Base-by-base conservation (phyloP, 371 early-diverging fungal species). In the Mucor irregularis region DNA sequence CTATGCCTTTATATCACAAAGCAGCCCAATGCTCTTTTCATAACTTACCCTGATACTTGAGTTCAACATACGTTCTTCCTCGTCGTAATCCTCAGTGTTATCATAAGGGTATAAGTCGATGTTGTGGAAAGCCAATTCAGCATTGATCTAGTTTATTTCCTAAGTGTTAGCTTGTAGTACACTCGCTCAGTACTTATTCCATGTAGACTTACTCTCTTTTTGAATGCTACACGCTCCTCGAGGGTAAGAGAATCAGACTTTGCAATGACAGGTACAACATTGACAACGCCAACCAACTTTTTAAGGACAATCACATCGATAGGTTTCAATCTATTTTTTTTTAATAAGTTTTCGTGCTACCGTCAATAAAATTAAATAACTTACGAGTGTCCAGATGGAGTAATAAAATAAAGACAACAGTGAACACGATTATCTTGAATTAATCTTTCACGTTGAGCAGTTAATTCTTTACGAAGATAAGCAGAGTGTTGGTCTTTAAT, bases 401-500 rank as follows among this genome's bases (percentile, higher is more conserved):
- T 63, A 62, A 90, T 88, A 63, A 90, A 90, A 72, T 84, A 90
- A 34, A 94, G 59, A 60, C 90, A 88, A 56, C 84, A 86, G 62
- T 94, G 93, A 59, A 94, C 82, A 43, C 93, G 70, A 40, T 84
- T 87, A 66, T 94, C 94, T 70, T 88, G 85, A 71, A 94, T 92
- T 57, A 84, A 81, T 46, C 90, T 83, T 57, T 91, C 91, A 53
- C 94, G 86, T 62, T 78, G 82, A 30, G 94, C 90, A 49, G 92
- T 90, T 50, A 90, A 77, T 78, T 89, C 95, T 71, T 88, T 92
- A 76, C 86, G 92, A 62, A 94, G 80, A 72, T 90, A 94, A 55
- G 89, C 85, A 26, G 90, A 88, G 71, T 93, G 92, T 76, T 94
- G 94, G 65, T 94, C 93, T 75, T 92, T 90, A 66, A 96, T 91